Evolutionary conservation across 1,284 basidiomycete species (phyloP).

Genomic region (Sporisorium iseilematis-ciliati): DNA sequence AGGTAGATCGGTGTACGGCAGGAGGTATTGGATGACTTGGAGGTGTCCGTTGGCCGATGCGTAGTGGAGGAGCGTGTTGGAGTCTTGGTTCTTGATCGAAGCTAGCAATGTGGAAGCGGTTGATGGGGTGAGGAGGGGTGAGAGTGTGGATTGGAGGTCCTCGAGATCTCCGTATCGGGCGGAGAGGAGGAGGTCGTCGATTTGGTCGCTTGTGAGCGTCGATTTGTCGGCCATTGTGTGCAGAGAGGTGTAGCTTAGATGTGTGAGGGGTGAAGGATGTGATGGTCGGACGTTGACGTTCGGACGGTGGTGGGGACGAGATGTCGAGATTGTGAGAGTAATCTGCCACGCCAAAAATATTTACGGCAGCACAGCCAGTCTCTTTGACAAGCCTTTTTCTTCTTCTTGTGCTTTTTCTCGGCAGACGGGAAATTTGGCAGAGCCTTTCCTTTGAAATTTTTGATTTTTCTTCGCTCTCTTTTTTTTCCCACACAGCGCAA

Average conservation of each 20-base stretch:
- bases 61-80: constrained; percentile 64
- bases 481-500: background rate
- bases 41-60: constrained; percentile 65
- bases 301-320: background rate
- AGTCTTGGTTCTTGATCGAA: constrained; percentile 52
- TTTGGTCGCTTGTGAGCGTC: constrained; percentile 49
- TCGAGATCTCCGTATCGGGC: constrained; percentile 64
- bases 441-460: constrained; percentile 4
- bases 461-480: constrained; percentile 3
- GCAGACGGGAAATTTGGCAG: constrained; percentile 8
- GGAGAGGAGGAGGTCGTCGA: constrained; percentile 66
- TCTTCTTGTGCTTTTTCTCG: constrained; percentile 8
- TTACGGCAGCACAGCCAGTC: constrained; percentile 1
- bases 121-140: constrained; percentile 23
- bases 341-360: background rate
- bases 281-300: constrained; percentile 1
- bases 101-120: constrained; percentile 14
- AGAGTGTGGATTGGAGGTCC: constrained; percentile 45
- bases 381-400: background rate
- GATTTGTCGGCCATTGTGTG: constrained; percentile 26
- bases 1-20: constrained; percentile 40
- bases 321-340: background rate
- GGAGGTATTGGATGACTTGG: constrained; percentile 46
- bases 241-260: background rate
- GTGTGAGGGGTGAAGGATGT: background rate